A percentile compares a stretch with the other conserved stretches of the same genome.
phyloP scores from a whole-genome alignment of 192 early-diverging fungal genomes.

The Mortierella claussenii region DNA sequence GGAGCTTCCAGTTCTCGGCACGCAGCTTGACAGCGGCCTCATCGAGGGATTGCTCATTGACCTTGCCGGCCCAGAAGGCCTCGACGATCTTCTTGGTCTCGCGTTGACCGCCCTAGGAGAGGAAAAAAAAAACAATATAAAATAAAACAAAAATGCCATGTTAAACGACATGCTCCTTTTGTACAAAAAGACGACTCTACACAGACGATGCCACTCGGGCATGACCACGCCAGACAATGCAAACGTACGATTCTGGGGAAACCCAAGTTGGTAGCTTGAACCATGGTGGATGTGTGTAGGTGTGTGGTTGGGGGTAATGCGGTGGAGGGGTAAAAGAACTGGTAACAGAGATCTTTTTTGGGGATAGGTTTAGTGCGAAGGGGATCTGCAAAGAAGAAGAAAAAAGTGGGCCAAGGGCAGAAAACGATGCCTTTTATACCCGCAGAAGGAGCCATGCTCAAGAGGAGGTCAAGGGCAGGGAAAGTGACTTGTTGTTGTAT shows the following conservation, averaged over 20 bases:
- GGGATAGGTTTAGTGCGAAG: slow-evolving; percentile 21
- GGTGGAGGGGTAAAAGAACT: slow-evolving; percentile 47
- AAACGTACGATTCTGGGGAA: slow-evolving; percentile 53
- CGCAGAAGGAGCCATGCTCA: too few relatives aligned
- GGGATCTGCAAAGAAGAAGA: slow-evolving; percentile 47
- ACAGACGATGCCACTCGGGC: too few relatives aligned
- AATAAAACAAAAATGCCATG: slow-evolving; percentile 5
- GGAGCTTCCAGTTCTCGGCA: slow-evolving; percentile 79
- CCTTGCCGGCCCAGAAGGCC: slow-evolving; percentile 92
- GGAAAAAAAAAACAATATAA: neutral
- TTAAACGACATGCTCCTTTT: too few relatives aligned
- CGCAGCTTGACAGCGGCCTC: slow-evolving; percentile 69
- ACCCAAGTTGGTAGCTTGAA: slow-evolving; percentile 54
- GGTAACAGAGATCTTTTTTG: slow-evolving; percentile 51
- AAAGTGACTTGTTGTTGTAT: slow-evolving; percentile 18
- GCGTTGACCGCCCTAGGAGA: slow-evolving; percentile 83
- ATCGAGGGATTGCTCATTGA: slow-evolving; percentile 74
- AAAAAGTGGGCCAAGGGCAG: slow-evolving; percentile 42
- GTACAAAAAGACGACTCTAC: too few relatives aligned
- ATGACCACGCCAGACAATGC: too few relatives aligned
- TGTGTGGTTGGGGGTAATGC: slow-evolving; percentile 6
- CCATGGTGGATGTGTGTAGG: slow-evolving; percentile 30
- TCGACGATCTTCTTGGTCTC: slow-evolving; percentile 97
- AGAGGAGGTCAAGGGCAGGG: neutral
- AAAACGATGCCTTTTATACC: too few relatives aligned